These are phyloP conservation scores for Vigna unguiculata DNA, from an alignment of 306 rosid genomes.

Conservation along the genomic window DNA sequence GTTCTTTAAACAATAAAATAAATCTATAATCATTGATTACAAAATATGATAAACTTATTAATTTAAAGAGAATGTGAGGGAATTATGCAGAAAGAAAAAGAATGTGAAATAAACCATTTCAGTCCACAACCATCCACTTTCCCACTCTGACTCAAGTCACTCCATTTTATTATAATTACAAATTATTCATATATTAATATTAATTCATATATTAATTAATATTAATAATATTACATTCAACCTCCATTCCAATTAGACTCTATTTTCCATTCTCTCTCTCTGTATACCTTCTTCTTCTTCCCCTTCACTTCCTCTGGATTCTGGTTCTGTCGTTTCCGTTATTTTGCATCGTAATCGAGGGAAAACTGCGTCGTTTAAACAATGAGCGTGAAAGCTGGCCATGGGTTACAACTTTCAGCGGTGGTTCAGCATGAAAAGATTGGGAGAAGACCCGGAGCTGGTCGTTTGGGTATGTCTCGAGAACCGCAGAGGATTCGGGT, in stretches of 20 bases:
- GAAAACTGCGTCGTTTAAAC: constrained; percentile 33
- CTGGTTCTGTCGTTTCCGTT: background rate
- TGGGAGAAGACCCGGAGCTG: constrained; percentile 42
- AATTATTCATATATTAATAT: background rate
- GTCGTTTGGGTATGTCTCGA: constrained; percentile 48
- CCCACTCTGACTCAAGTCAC: background rate
- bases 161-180: too few relatives aligned
- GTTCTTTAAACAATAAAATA: too few relatives aligned
- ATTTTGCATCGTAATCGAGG: background rate
- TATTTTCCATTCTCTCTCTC: background rate
- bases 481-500: constrained; percentile 48
- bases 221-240: background rate
- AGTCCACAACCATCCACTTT: background rate
- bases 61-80: background rate
- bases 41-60: too few relatives aligned
- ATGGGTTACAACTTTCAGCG: constrained; percentile 52
- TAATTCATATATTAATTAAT: background rate
- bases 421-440: constrained; percentile 54
- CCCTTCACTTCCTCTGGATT: constrained; percentile 1
- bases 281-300: background rate
- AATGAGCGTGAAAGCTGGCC: constrained; percentile 70
- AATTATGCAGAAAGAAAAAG: constrained; percentile 22
- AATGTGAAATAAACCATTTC: constrained; percentile 15
- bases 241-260: constrained; percentile 13
- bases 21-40: too few relatives aligned